Base-by-base conservation (phyloP, 305 asterid genomes). In the Petunia hybrid region DNA sequence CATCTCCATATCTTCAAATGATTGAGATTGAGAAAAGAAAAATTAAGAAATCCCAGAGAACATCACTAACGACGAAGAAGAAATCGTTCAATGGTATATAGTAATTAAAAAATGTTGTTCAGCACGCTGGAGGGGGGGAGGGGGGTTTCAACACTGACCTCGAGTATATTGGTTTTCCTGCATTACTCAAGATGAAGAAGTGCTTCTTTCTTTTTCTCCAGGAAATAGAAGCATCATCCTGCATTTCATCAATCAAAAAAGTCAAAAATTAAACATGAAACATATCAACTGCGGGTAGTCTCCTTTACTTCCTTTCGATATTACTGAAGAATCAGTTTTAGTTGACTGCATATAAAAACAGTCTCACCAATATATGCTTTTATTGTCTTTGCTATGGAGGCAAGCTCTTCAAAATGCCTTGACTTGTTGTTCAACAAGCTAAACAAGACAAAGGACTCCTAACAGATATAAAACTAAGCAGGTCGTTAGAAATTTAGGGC, bases 161-260 rank as follows among this genome's bases (percentile, higher is more conserved):
- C 14, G 99, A 91, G 86, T 94, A 97, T 79, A 97, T 93, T 55
- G 99, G 99, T 87, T 97, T 97, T 68, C 99, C 99, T 1, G 99
- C 93, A 87, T 97, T 84, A 81, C 99, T 97, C 96, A 97, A 87
- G 81, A 94, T 83, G 83, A 97, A 89, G 90, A 90, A 97, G 87
- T 97, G 99, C 86, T 97, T 97, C 97, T 95, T 97, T 87, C 99
- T 88, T 89, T 94, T 94, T 88, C 99, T 93, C 99, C 99, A 97
- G 35, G 99, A 89, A 71, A 92, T 80, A 41, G 98, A 93, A 80
- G 95, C 88, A 87, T 97, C 99, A 88, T 97, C 99, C 98, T 97
- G 91, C 88, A 86, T 70, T 88, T 87, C 81, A 86, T 80, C 83
- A 73, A 86, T 76, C 51, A 84, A 84, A 42, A 77, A 83, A 84